Evolutionary conservation across 2,329 filamentous ascomycete genomes (phyloP), one percentile per base, ranked within the genome.

Genomic region (Dryadomyces quercus-mongolicae): DNA sequence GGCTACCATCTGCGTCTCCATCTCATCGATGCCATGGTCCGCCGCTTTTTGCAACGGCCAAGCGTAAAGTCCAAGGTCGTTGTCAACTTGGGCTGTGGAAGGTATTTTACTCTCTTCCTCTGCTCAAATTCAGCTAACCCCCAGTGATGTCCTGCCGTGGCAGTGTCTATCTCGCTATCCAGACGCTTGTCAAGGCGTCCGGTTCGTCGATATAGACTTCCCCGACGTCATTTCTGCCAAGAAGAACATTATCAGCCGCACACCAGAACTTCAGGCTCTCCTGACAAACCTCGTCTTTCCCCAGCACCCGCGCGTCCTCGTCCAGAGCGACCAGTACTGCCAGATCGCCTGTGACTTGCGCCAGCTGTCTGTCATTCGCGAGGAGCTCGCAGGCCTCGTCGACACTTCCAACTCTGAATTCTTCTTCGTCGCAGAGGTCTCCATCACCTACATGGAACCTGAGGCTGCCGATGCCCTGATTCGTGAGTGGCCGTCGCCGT

Each of bases 1-100:
- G 88, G 89, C 50, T 95, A 95, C 64, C 89, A 88, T 80, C 71
- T 96, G 42, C 82, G 90, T 34, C 85, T 95, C 73, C 84, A 86
- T 65, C 85, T 87, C 16, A 83, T 96, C 56, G 88, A 94, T 64
- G 75, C 84, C 57, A 76, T 83, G 5, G 82, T 95, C 18, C 76
- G 77, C 20, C 73, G 77, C n/a, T 95, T 95, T 61, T 73, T 95
- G 56, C 71, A 72, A 54, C 64, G 63, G 47, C 65, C 65, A 15
- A 68, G 74, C 8, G 69, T 71, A 18, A 72, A 73, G 36, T 83
- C 78, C 58, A 94, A 89, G 66, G 75, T 91, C 5, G 75, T 95
- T 12, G 74, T 95, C 49, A 95, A 95, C 64, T 70, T 95, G 40
- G 90, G 91, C 22, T 94, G 88, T 73, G 91, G 91, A 67, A 94